Evolutionary conservation across 306 rosid species (phyloP), one percentile per base, ranked within the genome.

Genomic region (Trichosanthes cucumerina): DNA sequence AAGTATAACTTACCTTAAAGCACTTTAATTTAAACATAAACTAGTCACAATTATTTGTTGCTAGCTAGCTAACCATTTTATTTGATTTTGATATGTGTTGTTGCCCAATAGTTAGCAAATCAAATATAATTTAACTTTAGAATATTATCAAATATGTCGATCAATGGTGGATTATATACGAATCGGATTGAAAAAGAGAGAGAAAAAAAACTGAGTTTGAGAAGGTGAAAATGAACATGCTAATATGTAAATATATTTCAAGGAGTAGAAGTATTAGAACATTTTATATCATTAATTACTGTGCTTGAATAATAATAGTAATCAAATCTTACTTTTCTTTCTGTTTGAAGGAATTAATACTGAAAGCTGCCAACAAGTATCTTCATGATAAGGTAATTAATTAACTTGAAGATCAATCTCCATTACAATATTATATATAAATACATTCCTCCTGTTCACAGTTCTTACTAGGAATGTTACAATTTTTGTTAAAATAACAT

Each of bases 341-440:
- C 7, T 15, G 60, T 26, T 75, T 60, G 49, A 83, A 84, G 86
- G 86, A 84, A 63, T 81, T 76, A 36, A 56, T 80, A 21, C 78
- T 84, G 78, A 78, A 62, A 52, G 82, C 86, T 63, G 86, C 81
- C 50, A 84, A 84, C 59, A 81, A 78, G 58, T 72, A 44, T 72
- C 86, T 84, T 54, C 82, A 80, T 41, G 86, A 84, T 36, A 77
- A 84, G 86, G 86, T 84, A 73, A 65, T 0, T 84, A 73, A 65
- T 0, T 69, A 38, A 44, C 49, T 44, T 10, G 53, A 69, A 43
- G 3, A 36, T 11, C 31, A 33, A 11, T 28, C 18, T 63, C 11
- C 28, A 0, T 7, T 33, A 23, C 11, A 41, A 63, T 54, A 44
- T 44, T 11, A 9, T 44, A 8, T 44, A 15, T 44, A 9, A 0